These are phyloP conservation scores for Astrocystis sublimbata DNA, from an alignment of 495 filamentous ascomycete species.

Conservation along the genomic window DNA sequence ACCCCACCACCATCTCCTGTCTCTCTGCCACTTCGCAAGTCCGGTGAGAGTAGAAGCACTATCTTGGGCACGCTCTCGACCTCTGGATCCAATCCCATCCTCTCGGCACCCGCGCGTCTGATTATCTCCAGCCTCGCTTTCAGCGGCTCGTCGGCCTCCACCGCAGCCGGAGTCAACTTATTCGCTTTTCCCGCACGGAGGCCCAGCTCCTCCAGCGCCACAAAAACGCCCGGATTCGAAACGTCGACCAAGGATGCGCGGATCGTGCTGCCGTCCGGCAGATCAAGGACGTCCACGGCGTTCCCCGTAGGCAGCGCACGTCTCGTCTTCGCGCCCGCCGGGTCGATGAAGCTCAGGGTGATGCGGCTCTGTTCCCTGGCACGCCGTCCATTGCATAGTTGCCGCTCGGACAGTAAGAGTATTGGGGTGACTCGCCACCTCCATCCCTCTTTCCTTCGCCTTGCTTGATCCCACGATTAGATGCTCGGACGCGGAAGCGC, in stretches of 20 bases:
- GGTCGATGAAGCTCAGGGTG: conserved; percentile 61
- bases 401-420: conserved; percentile 42
- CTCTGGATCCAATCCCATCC: conserved; percentile 63
- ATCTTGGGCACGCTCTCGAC: conserved; percentile 68
- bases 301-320: conserved; percentile 64
- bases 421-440: conserved; percentile 31
- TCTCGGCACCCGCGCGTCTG: conserved; percentile 57
- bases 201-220: conserved; percentile 54
- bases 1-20: conserved; percentile 19
- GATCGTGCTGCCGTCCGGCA: conserved; percentile 56
- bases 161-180: conserved; percentile 53
- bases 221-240: conserved; percentile 67
- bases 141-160: conserved; percentile 49
- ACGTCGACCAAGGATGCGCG: conserved; percentile 54
- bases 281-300: conserved; percentile 53
- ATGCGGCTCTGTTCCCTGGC: conserved; percentile 57
- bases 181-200: conserved; percentile 25
- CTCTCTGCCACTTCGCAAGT: no score
- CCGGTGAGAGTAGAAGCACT: conserved; percentile 52
- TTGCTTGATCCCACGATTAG: no score
- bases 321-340: conserved; percentile 69
- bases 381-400: conserved; percentile 70
- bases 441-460: no score
- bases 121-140: conserved; percentile 60
- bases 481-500: conserved; percentile 46